These are phyloP conservation scores for Paecilomyces formosus DNA, from an alignment of 2,329 filamentous ascomycete species.

Conservation along the genomic window DNA sequence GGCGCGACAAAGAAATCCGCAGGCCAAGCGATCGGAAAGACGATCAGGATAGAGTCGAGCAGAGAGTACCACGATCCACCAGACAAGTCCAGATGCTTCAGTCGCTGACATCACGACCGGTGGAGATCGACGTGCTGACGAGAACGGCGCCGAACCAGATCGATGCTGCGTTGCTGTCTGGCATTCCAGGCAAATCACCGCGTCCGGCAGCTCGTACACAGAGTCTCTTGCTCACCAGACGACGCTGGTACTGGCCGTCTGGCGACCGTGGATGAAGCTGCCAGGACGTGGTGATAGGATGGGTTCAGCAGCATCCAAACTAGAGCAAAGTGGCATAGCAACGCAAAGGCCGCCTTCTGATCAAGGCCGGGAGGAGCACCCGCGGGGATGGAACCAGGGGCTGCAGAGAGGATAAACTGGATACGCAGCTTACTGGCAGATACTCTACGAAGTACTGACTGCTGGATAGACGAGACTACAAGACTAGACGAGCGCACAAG, in stretches of 20 bases:
- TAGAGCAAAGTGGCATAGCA: not conserved
- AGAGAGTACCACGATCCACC: not conserved
- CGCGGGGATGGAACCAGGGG: not conserved
- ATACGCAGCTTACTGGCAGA: too few species aligned
- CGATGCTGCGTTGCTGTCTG: not conserved
- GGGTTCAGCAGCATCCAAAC: not conserved
- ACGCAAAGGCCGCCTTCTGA: not conserved
- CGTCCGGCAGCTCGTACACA: not conserved
- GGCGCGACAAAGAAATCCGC: not conserved
- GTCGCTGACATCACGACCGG: conserved; percentile 4
- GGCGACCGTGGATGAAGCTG: not conserved
- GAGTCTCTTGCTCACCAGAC: not conserved
- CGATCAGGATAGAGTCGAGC: not conserved
- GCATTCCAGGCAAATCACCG: not conserved
- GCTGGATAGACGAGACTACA: not conserved
- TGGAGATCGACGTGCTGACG: not conserved
- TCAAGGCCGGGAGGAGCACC: not conserved
- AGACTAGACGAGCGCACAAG: not conserved
- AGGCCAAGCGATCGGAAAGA: not conserved
- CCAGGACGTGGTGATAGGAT: not conserved
- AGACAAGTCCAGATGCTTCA: not conserved
- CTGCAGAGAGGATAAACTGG: not conserved
- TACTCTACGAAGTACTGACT: too few species aligned
- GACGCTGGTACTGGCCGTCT: not conserved
- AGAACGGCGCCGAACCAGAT: conserved; percentile 1